Evolutionary conservation across 768 basidiomycete species (phyloP).

Genomic region (Suillus placidus): DNA sequence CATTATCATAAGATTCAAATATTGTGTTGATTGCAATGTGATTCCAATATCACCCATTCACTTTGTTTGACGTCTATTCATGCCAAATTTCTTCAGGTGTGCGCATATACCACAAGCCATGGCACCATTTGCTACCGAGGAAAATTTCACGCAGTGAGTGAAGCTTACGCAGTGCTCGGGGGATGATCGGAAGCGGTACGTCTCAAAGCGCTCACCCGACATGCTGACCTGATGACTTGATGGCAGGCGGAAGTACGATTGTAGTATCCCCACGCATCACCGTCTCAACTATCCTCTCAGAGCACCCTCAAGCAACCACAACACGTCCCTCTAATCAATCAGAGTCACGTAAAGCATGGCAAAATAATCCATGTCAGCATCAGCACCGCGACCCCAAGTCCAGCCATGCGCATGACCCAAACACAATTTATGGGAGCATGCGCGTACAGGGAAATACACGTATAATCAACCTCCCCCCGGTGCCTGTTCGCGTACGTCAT

Average conservation of each 20-base stretch:
- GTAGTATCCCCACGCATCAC: slow-evolving; percentile 18
- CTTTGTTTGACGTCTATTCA: too few species aligned
- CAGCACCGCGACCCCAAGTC: slow-evolving; percentile 15
- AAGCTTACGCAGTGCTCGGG: slow-evolving; percentile 49
- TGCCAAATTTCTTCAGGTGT: too few species aligned
- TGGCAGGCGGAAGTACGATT: slow-evolving; percentile 36
- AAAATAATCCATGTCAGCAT: slow-evolving; percentile 17
- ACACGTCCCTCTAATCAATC: slow-evolving; percentile 27
- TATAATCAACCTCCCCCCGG: slow-evolving; percentile 11
- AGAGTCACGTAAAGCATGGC: slow-evolving; percentile 31
- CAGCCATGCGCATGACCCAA: slow-evolving; percentile 14
- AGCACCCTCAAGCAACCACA: slow-evolving; percentile 36
- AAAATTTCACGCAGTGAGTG: slow-evolving; percentile 49
- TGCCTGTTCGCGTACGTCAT: slow-evolving; percentile 1
- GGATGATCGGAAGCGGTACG: slow-evolving; percentile 48
- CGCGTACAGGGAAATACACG: slow-evolving; percentile 7
- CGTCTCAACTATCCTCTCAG: slow-evolving; percentile 11
- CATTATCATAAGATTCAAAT: too few species aligned
- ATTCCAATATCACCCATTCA: too few species aligned
- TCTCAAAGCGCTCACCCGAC: not conserved
- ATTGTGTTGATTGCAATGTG: too few species aligned
- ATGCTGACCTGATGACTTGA: not conserved
- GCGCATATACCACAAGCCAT: too few species aligned
- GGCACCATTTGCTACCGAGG: too few species aligned
- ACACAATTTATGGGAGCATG: slow-evolving; percentile 12